Percentiles rank a stretch among this genome's conserved stretches.
These are phyloP conservation scores for Teunomyces lycoperdinae DNA, from an alignment of 805 yeast species.

Conservation along the genomic window DNA sequence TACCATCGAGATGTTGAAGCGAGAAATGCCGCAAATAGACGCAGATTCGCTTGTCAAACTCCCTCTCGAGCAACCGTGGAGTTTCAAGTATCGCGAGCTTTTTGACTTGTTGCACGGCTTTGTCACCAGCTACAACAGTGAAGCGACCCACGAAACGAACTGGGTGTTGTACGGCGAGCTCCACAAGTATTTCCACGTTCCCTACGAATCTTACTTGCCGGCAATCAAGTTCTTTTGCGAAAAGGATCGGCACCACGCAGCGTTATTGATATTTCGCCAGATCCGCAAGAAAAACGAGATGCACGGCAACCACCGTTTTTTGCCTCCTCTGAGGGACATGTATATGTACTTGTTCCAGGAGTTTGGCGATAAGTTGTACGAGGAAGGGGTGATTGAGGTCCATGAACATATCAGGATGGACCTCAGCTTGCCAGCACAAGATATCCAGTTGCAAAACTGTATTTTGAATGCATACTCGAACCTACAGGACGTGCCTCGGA, in stretches of 20 bases:
- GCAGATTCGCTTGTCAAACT: constrained; percentile 27
- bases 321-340: constrained; percentile 45
- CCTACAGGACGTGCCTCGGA: constrained; percentile 52
- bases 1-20: constrained; percentile 36
- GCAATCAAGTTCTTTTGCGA: constrained; percentile 56
- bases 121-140: constrained; percentile 28
- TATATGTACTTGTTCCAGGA: constrained; percentile 58
- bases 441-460: constrained; percentile 57
- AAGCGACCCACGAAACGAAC: constrained; percentile 44
- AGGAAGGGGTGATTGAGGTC: constrained; percentile 62
- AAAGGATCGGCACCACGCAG: constrained; percentile 55
- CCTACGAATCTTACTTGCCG: constrained; percentile 57
- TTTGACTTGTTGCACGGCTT: constrained; percentile 29
- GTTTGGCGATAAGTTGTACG: constrained; percentile 58
- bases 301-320: constrained; percentile 32
- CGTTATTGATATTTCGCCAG: constrained; percentile 59
- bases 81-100: constrained; percentile 23
- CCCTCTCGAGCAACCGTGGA: constrained; percentile 23
- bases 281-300: constrained; percentile 54
- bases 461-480: constrained; percentile 63
- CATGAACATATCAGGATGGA: constrained; percentile 68
- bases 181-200: constrained; percentile 53
- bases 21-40: constrained; percentile 37
- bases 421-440: constrained; percentile 45
- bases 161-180: constrained; percentile 59